Evolutionary conservation across 1,284 basidiomycete species (phyloP), one percentile per base, ranked within the genome.

Genomic region (Uromyces viciae-fabae): DNA sequence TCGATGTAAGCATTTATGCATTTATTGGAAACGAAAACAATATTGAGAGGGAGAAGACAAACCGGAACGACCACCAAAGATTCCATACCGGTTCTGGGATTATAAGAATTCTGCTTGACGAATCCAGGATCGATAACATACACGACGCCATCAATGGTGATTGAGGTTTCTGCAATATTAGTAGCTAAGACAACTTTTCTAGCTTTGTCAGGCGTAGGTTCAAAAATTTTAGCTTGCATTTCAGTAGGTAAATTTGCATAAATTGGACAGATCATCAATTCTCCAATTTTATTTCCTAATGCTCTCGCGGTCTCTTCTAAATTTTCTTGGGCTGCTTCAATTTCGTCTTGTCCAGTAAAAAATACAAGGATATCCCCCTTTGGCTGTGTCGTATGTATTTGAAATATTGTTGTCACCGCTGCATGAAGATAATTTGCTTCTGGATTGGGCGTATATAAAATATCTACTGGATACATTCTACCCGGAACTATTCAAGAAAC

Each of bases 161-260:
- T 97, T 8, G 94, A 95, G 0, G 95, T 98, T 87, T 98, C 95
- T 36, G 97, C 97, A 83, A 99, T 99, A 86, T 99, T 99, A 40
- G 97, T 99, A 0, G 97, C 97, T 52, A 99, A 88, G 22, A 99
- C 96, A 58, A 88, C 88, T 87, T 99, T 99, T 78, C 97, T 89
- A 22, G 97, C 94, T 14, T 95, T 95, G 81, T 94, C 92, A 0
- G 97, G 96, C 8, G 97, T 99, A 0, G 96, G 95, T 86, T 99
- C 97, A 86, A 99, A 99, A 82, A 99, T 99, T 88, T 98, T 98
- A 46, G 95, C 93, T 86, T 99, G 97, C 95, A 98, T 95, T 82
- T 99, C 97, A 83, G 93, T 95, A 0, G 97, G 97, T 43, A 99
- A 87, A 85, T 98, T 98, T 82, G 97, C 95, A 85, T 99, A 99